phyloP scores from a whole-genome alignment of 805 yeast species.

The Lipomyces yamadae region DNA sequence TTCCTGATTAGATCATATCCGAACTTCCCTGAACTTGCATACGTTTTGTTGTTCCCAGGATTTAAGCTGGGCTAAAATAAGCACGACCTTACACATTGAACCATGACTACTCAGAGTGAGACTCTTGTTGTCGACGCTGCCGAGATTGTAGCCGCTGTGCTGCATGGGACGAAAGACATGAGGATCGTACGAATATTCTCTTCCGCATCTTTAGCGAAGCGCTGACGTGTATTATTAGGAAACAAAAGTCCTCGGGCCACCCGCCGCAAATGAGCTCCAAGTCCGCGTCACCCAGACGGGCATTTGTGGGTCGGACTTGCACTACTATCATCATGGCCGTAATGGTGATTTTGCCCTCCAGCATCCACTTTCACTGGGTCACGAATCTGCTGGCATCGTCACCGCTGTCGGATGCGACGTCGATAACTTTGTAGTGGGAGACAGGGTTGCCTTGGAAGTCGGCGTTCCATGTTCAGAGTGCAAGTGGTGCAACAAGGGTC shows the following conservation, averaged over 20 bases:
- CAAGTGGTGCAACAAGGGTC: constrained; percentile 79
- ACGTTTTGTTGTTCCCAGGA: background rate
- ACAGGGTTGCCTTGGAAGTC: constrained; percentile 81
- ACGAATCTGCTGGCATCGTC: constrained; percentile 76
- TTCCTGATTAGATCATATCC: background rate
- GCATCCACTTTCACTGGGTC: constrained; percentile 79
- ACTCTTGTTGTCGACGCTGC: background rate
- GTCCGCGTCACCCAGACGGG: constrained; percentile 36
- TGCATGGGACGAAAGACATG: background rate
- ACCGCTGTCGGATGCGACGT: constrained; percentile 68
- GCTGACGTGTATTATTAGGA: constrained; percentile 20
- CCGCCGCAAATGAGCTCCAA: constrained; percentile 37
- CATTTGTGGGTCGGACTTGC: constrained; percentile 40
- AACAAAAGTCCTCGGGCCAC: constrained; percentile 23
- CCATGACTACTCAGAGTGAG: background rate
- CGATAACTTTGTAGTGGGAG: constrained; percentile 68
- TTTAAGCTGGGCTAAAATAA: background rate
- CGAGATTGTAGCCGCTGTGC: background rate
- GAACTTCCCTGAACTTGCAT: background rate
- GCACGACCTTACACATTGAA: background rate
- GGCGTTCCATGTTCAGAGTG: constrained; percentile 78
- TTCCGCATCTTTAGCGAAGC: background rate
- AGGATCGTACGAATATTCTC: constrained; percentile 1
- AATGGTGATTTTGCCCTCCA: constrained; percentile 53
- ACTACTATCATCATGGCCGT: constrained; percentile 36